Base-by-base conservation (phyloP, 345 rosid species). In the Crucihimalaya himalaica region DNA sequence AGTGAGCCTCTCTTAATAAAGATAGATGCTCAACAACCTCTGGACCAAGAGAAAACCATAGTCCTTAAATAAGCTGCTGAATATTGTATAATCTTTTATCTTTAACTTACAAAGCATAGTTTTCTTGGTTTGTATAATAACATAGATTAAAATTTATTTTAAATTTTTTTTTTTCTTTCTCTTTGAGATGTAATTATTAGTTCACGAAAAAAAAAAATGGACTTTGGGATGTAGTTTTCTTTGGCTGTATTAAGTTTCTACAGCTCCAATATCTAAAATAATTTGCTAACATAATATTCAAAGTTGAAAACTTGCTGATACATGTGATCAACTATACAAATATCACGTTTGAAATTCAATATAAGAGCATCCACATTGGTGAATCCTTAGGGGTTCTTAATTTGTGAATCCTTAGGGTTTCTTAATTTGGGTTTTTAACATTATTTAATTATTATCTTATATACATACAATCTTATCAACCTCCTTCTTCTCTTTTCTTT, bases 1-100 rank as follows among this genome's bases (percentile, higher is more conserved):
- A 84, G 54, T 48, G 86, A 87, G 75, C 91, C 97, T 63, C 88
- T 95, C 8, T 76, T 95, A 34, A 83, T 92, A 79, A 90, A 90
- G 86, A 86, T 95, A 79, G 96, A 95, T 13, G 4, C 71, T 11
- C 54, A 70, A 37, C 58, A 40, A 39, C 32, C 74, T 50, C 68
- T 12, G 43, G 48, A 64, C 50, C 63, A 66, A 66, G 77, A 66
- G 77, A 66, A 43, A 78, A 66, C 68, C 46, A 32, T 59, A 78
- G 50, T 71, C 73, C 28, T 32, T 47, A 46, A 46, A 8, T 6
- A n/a, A 16, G 23, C 21, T 71, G 21, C 29, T 54, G 50, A 50
- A 20, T 15, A 65, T 61, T 68, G 70, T 75, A 59, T 39, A 53
- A 35, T 55, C 23, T 62, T 62, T 42, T 67, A 52, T 56, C 16